Evolutionary conservation across 345 rosid species (phyloP).

Genomic region (Corchorus capsularis): DNA sequence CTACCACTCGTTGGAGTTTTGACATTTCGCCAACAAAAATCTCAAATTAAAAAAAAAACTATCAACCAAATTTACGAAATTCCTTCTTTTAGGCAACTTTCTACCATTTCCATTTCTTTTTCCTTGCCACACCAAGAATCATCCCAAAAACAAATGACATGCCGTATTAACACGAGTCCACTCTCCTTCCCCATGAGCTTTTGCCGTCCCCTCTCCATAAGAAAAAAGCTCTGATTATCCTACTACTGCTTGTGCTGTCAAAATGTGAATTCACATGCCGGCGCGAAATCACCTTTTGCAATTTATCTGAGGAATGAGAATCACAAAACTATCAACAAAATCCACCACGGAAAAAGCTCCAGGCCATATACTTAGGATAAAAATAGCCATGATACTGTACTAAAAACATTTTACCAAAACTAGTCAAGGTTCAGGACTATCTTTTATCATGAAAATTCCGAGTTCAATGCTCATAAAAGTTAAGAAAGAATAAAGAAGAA

Average conservation of each 20-base stretch:
- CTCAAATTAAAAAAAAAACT: background rate
- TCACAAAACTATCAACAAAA: constrained; percentile 10
- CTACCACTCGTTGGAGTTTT: background rate
- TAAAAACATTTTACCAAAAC: background rate
- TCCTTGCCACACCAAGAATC: constrained; percentile 11
- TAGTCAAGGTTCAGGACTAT: background rate
- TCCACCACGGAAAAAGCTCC: background rate
- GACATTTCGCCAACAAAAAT: background rate
- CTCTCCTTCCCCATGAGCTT: background rate
- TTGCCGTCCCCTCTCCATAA: background rate
- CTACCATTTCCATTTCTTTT: constrained; percentile 15
- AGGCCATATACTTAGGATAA: background rate
- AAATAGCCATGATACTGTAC: background rate
- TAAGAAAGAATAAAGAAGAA: background rate
- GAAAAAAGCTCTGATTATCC: background rate
- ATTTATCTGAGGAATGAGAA: constrained; percentile 26
- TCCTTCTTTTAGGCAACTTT: background rate
- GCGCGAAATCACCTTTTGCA: constrained; percentile 16
- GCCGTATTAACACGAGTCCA: background rate
- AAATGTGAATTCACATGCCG: background rate
- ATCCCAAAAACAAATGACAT: constrained; percentile 6
- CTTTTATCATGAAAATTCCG: background rate
- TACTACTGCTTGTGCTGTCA: background rate
- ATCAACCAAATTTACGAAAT: background rate
- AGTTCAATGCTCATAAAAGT: background rate